phyloP scores from a whole-genome alignment of 1,284 basidiomycete genomes.

The Heterobasidion parviporum region DNA sequence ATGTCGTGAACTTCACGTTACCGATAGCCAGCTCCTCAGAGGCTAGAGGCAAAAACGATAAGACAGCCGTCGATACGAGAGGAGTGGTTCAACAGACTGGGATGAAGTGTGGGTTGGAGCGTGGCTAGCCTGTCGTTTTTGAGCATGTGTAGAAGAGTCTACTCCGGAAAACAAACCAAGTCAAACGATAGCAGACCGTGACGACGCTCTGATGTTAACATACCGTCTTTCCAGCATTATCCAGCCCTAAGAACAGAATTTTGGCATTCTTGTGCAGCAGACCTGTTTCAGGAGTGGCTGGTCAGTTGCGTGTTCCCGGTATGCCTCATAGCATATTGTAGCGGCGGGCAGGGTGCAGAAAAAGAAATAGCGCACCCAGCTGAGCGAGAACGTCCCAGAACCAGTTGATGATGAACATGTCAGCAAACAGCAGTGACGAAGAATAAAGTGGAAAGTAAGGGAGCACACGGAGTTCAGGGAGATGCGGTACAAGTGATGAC shows the following conservation, averaged over 20 bases:
- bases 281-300: constrained; percentile 40
- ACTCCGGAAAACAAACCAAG: neutral
- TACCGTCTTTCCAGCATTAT: constrained; percentile 99
- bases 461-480: constrained; percentile 10
- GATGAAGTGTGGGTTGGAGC: constrained; percentile 96
- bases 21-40: constrained; percentile 99
- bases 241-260: constrained; percentile 98
- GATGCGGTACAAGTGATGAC: constrained; percentile 4
- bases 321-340: neutral
- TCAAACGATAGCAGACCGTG: neutral
- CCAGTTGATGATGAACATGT: constrained; percentile 89
- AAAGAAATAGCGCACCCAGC: constrained; percentile 55
- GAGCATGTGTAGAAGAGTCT: constrained; percentile 99
- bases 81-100: constrained; percentile 53
- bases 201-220: constrained; percentile 18
- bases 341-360: neutral
- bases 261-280: constrained; percentile 99
- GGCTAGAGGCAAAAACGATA: constrained; percentile 39
- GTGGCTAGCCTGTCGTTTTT: constrained; percentile 99
- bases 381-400: constrained; percentile 91
- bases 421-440: constrained; percentile 16
- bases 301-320: neutral
- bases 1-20: constrained; percentile 98
- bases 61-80: neutral
- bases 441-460: constrained; percentile 9